phyloP scores from a whole-genome alignment of 2,329 filamentous ascomycete genomes.

The Epichloe sp. region DNA sequence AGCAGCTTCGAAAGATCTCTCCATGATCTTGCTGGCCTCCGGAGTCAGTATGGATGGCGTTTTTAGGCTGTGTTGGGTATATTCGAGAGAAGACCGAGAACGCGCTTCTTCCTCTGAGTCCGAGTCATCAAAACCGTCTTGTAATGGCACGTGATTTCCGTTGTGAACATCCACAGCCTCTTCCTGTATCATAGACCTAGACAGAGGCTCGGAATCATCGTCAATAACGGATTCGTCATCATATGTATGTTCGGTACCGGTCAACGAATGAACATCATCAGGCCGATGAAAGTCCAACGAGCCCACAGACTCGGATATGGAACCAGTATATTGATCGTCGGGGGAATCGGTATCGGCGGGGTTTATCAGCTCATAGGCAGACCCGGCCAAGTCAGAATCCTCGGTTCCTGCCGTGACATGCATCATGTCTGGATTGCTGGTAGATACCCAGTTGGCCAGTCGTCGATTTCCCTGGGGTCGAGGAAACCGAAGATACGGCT shows the following conservation, averaged over 20 bases:
- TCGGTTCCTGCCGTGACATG: slow-evolving; percentile 30
- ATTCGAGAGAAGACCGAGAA: slow-evolving; percentile 30
- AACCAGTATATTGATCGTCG: slow-evolving; percentile 34
- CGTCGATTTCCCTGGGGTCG: slow-evolving; percentile 39
- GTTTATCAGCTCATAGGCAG: slow-evolving; percentile 43
- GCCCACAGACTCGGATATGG: slow-evolving; percentile 34
- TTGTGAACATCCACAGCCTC: slow-evolving; percentile 4
- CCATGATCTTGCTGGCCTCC: slow-evolving; percentile 19
- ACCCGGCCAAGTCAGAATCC: slow-evolving; percentile 39
- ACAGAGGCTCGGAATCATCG: slow-evolving; percentile 14
- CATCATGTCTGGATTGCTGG: slow-evolving; percentile 45
- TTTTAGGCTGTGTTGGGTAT: slow-evolving; percentile 34
- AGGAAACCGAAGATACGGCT: slow-evolving; percentile 42
- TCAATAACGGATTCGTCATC: slow-evolving; percentile 28
- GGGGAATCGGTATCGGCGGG: slow-evolving; percentile 40
- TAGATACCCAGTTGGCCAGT: slow-evolving; percentile 47
- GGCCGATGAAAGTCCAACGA: slow-evolving; percentile 35
- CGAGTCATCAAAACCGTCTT: slow-evolving; percentile 5
- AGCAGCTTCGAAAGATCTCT: slow-evolving; percentile 5
- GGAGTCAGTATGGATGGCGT: slow-evolving; percentile 28
- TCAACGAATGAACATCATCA: slow-evolving; percentile 39
- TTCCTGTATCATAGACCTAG: slow-evolving; percentile 7
- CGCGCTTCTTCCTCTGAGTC: slow-evolving; percentile 26
- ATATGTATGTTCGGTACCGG: slow-evolving; percentile 34
- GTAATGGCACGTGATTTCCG: not conserved